Evolutionary conservation across 352 stramenopile genomes (phyloP).

Genomic region (Phytopythium mirpurense): DNA sequence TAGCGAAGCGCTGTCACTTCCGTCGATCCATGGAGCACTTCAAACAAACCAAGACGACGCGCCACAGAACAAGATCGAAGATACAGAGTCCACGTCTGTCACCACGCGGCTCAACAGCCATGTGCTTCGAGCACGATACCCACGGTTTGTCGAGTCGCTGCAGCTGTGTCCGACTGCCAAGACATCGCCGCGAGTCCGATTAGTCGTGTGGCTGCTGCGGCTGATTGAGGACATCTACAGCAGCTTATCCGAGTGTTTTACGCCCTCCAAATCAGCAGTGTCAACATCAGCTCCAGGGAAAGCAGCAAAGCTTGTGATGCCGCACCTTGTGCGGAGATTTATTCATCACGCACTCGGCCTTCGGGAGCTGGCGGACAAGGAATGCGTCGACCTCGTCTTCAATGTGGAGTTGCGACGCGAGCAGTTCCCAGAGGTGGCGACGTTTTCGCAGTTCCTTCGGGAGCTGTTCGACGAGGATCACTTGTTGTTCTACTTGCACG

Average conservation of each 20-base stretch:
- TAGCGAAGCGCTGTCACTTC: not conserved
- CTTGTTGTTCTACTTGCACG: slow-evolving; percentile 56
- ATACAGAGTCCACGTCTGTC: slow-evolving; percentile 4
- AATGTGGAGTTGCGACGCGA: slow-evolving; percentile 52
- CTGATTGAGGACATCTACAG: slow-evolving; percentile 70
- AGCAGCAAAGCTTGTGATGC: slow-evolving; percentile 34
- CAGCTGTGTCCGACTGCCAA: slow-evolving; percentile 6
- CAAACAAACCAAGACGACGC: slow-evolving; percentile 10
- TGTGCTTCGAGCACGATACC: slow-evolving; percentile 41
- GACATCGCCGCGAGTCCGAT: slow-evolving; percentile 28
- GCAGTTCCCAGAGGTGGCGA: slow-evolving; percentile 33
- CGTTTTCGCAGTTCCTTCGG: slow-evolving; percentile 62
- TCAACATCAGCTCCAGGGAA: not conserved
- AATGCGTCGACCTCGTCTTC: slow-evolving; percentile 64
- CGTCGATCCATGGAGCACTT: not conserved
- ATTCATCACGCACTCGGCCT: slow-evolving; percentile 50
- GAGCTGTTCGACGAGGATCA: slow-evolving; percentile 66
- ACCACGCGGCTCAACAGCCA: slow-evolving; percentile 15
- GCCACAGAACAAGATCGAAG: not conserved
- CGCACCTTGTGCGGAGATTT: slow-evolving; percentile 46
- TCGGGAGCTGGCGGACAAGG: slow-evolving; percentile 53
- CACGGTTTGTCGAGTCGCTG: slow-evolving; percentile 40
- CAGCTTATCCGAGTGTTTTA: slow-evolving; percentile 18
- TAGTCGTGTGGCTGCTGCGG: slow-evolving; percentile 57
- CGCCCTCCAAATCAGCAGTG: not conserved